Base-by-base conservation (phyloP, 768 basidiomycete species). In the Suillus sp. region DNA sequence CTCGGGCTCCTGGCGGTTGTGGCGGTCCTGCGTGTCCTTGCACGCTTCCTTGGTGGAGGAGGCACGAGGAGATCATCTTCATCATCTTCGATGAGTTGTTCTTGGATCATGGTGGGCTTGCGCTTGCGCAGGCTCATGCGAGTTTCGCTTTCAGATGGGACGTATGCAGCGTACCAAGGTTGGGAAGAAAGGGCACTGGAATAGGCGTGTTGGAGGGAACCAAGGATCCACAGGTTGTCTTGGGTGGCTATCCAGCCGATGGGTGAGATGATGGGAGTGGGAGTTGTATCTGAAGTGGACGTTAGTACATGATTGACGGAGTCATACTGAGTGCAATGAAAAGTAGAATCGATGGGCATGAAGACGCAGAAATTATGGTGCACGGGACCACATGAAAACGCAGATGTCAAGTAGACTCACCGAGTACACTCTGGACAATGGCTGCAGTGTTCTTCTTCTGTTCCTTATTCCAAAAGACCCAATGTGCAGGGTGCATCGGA, bases 381-480 rank as follows among this genome's bases (percentile, higher is more conserved):
- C 9, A 25, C 3, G 18, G 16, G 8, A 13, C 16, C 18, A 8
- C 4, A 38, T 38, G 22, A 40, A 10, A 38, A 9, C 1, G 6
- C 61, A 61, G 20, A 55, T 14, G 22, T 54, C 43, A 2, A 53
- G 53, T 43, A 58, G 22, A 83, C 86, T 69, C 71, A 88, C 88
- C 74, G 58, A 83, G 74, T 61, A 87, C 77, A 51, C 78, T 79
- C 70, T 85, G 81, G 37, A 90, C 83, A 61, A 81, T 70, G n/a
- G 73, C 72, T 18, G 85, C 85, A 20, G 85, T 87, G 27, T 72
- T 72, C 62, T 69, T 72, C 70, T 82, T 83, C 68, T 79, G 77
- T 55, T 79, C 80, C 64, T 78, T 79, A 53, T 79, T 81, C 88
- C 88, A 90, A 70, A 90, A 83, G n/a, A 85, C 73, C 83, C 84